Percentiles rank a stretch among this genome's conserved stretches.
Evolutionary conservation across 2,329 filamentous ascomycete genomes (phyloP).

Genomic region (Parastagonospora nodorum): DNA sequence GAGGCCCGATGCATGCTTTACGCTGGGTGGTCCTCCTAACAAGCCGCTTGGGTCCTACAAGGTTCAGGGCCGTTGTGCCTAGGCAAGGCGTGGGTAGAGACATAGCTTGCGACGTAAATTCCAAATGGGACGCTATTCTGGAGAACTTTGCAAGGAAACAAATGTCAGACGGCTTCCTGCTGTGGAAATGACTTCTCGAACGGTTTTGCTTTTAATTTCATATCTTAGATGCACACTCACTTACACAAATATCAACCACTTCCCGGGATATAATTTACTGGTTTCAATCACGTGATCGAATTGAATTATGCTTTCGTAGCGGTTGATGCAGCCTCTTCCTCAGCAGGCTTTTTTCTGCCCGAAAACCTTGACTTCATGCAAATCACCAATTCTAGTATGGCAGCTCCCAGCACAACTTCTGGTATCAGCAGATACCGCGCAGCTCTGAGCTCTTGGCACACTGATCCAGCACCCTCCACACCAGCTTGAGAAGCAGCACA

Average conservation of each 20-base stretch:
- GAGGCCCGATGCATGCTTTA: slow-evolving; percentile 2
- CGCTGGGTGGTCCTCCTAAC: neutral
- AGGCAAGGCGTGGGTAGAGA: neutral
- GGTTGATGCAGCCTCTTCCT: neutral
- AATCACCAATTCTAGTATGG: slow-evolving; percentile 3
- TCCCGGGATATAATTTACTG: too few relatives aligned
- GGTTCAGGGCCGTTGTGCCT: slow-evolving; percentile 1
- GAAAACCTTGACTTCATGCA: neutral
- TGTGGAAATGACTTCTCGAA: too few relatives aligned
- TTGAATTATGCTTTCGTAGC: too few relatives aligned
- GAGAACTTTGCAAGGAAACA: too few relatives aligned
- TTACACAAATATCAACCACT: too few relatives aligned
- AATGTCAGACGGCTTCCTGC: too few relatives aligned
- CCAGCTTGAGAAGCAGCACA: slow-evolving; percentile 1
- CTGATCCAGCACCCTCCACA: neutral
- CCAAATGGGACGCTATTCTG: too few relatives aligned
- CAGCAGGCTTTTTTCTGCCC: neutral
- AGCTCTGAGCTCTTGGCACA: slow-evolving; percentile 10
- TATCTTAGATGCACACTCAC: too few relatives aligned
- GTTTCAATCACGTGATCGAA: too few relatives aligned
- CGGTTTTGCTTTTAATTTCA: too few relatives aligned
- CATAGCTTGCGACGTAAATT: neutral
- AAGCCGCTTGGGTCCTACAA: slow-evolving; percentile 3
- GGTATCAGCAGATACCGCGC: slow-evolving; percentile 12
- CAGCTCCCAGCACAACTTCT: slow-evolving; percentile 5